These are phyloP conservation scores for Sporothrix sp. DNA, from an alignment of 2,329 filamentous ascomycete genomes.

Conservation along the genomic window DNA sequence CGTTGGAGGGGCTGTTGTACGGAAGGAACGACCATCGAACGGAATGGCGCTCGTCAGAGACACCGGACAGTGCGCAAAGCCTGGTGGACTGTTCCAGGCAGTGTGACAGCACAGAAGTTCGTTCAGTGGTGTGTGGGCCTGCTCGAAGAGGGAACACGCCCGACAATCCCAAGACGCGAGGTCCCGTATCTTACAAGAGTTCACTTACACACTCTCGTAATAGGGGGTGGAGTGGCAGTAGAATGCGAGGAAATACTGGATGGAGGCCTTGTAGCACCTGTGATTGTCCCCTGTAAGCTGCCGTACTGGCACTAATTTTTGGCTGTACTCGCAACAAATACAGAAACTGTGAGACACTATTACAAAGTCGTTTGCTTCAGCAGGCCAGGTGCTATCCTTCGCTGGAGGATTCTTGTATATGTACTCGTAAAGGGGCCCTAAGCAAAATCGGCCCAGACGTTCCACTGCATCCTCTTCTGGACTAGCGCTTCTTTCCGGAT, in stretches of 20 bases:
- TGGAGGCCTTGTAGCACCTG: background rate
- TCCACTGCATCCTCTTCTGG: constrained; percentile 11
- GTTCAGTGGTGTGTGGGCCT: constrained; percentile 7
- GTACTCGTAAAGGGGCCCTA: too few species aligned
- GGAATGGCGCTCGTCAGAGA: background rate
- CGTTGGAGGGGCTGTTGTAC: constrained; percentile 10
- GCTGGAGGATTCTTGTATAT: too few species aligned
- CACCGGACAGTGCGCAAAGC: constrained; percentile 2
- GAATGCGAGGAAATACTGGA: background rate
- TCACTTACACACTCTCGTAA: too few species aligned
- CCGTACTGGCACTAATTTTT: too few species aligned
- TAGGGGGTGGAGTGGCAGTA: too few species aligned
- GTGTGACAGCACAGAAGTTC: background rate
- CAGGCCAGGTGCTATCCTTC: too few species aligned
- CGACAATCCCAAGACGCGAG: background rate
- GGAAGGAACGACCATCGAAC: constrained; percentile 2
- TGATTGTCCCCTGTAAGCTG: too few species aligned
- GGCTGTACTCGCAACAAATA: too few species aligned
- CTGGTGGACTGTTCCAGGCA: background rate
- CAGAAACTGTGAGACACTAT: background rate
- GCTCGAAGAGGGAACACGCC: background rate
- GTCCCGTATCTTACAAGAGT: too few species aligned
- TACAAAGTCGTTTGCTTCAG: too few species aligned
- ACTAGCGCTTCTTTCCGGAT: constrained; percentile 18
- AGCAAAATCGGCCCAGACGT: constrained; percentile 11